These are phyloP conservation scores for Ruellia speciosa DNA, from an alignment of 305 asterid species.

Conservation along the genomic window DNA sequence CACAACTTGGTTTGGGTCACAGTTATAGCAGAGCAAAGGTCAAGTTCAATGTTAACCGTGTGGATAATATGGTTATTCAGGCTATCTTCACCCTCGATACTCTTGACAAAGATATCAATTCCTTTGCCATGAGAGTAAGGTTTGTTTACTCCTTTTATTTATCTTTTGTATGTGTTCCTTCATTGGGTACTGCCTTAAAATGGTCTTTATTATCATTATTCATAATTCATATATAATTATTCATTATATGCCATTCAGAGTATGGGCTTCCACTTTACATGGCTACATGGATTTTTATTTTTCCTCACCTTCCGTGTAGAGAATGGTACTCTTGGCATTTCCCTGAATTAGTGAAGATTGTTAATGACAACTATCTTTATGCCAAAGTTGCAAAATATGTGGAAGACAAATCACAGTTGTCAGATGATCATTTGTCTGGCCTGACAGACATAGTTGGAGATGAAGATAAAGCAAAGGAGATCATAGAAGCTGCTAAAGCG, in stretches of 20 bases:
- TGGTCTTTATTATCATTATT: too few relatives aligned
- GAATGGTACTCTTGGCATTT: conserved; percentile 99
- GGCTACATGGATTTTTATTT: not conserved
- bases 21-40: conserved; percentile 94
- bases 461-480: conserved; percentile 91
- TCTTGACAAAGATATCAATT: conserved; percentile 88
- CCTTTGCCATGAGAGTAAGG: conserved; percentile 95
- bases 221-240: not conserved
- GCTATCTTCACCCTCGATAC: conserved; percentile 91
- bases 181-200: too few relatives aligned
- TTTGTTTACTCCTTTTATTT: conserved; percentile 19
- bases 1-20: conserved; percentile 89
- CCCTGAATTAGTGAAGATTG: conserved; percentile 81
- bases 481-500: conserved; percentile 90
- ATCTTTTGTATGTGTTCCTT: not conserved
- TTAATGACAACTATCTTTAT: conserved; percentile 81
- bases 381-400: conserved; percentile 75
- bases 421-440: conserved; percentile 56
- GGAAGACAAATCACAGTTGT: conserved; percentile 68
- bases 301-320: conserved; percentile 31
- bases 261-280: not conserved
- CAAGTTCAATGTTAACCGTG: conserved; percentile 89
- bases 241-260: not conserved
- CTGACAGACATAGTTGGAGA: conserved; percentile 77
- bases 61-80: conserved; percentile 92